Percentiles rank a stretch among this genome's conserved stretches.
These are phyloP conservation scores for Tuctoria greenei DNA, from an alignment of 176 grass and related monocot species.

Conservation along the genomic window DNA sequence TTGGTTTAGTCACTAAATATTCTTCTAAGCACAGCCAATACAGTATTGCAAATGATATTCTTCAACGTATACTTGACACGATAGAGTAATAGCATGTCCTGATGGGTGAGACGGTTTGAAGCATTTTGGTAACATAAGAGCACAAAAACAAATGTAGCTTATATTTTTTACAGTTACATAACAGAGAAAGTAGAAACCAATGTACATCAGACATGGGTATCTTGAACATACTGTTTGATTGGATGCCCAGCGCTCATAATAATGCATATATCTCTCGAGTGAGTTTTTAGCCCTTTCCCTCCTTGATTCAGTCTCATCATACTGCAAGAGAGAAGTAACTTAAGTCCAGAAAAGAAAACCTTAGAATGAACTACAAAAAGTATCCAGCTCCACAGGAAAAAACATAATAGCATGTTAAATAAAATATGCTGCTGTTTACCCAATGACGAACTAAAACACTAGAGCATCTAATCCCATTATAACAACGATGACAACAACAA, in stretches of 20 bases:
- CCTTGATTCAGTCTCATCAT: constrained; percentile 85
- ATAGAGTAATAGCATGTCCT: not conserved
- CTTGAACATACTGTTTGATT: constrained; percentile 77
- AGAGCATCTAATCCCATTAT: not conserved
- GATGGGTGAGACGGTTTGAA: not conserved
- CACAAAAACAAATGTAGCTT: constrained; percentile 7
- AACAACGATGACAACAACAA: not conserved
- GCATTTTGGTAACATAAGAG: not conserved
- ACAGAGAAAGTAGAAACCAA: constrained; percentile 40
- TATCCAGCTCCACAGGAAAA: not conserved
- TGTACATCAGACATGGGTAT: constrained; percentile 21
- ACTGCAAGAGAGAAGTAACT: constrained; percentile 45
- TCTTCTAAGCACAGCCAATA: constrained; percentile 4
- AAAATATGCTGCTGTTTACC: not conserved
- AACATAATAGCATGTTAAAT: not conserved
- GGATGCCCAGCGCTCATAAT: constrained; percentile 97
- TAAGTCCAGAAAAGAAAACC: not conserved
- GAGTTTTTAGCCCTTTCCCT: constrained; percentile 95
- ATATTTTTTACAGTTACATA: constrained; percentile 14
- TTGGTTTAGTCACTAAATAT: not conserved
- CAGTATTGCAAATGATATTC: not conserved
- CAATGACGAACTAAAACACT: not conserved
- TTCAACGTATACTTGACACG: not conserved
- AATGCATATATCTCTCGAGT: constrained; percentile 97
- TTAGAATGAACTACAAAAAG: constrained; percentile 14